phyloP scores from a whole-genome alignment of 2,329 filamentous ascomycete species.

The Paraphoma sp. region DNA sequence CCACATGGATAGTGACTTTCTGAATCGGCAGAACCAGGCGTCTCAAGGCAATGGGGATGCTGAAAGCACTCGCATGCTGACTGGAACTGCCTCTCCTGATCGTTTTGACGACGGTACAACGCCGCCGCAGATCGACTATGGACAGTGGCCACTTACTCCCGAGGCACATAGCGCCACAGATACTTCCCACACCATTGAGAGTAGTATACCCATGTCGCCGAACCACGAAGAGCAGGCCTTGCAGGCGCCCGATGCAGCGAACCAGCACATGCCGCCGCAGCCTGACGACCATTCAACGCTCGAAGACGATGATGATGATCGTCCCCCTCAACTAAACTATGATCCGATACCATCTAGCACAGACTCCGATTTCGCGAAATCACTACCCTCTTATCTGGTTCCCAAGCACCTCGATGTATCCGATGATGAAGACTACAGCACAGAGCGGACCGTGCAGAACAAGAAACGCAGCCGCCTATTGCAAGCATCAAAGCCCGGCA shows the following conservation, averaged over 20 bases:
- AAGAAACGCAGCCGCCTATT: constrained; percentile 6
- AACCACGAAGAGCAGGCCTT: too few species aligned
- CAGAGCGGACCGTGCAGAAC: not conserved
- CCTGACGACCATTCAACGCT: too few species aligned
- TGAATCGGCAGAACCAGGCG: too few species aligned
- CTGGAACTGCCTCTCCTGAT: not conserved
- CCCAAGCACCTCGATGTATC: constrained; percentile 12
- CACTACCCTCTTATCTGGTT: constrained; percentile 17
- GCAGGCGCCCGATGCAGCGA: too few species aligned
- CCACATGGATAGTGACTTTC: too few species aligned
- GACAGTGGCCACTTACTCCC: not conserved
- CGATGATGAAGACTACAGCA: constrained; percentile 19
- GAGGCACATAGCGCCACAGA: not conserved
- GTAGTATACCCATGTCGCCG: too few species aligned
- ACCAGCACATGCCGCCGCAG: too few species aligned
- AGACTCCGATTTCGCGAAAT: constrained; percentile 7
- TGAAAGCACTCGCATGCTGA: not conserved
- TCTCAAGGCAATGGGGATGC: too few species aligned
- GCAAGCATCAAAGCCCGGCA: constrained; percentile 4
- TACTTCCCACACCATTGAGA: too few species aligned
- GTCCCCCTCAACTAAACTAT: constrained; percentile 30
- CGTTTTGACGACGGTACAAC: not conserved
- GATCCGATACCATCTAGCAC: constrained; percentile 15
- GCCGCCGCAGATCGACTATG: not conserved
- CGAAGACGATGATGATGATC: constrained; percentile 19